Evolutionary conservation across 768 basidiomycete species (phyloP), one percentile per base, ranked within the genome.

Genomic region (Antrodiella citrinella): DNA sequence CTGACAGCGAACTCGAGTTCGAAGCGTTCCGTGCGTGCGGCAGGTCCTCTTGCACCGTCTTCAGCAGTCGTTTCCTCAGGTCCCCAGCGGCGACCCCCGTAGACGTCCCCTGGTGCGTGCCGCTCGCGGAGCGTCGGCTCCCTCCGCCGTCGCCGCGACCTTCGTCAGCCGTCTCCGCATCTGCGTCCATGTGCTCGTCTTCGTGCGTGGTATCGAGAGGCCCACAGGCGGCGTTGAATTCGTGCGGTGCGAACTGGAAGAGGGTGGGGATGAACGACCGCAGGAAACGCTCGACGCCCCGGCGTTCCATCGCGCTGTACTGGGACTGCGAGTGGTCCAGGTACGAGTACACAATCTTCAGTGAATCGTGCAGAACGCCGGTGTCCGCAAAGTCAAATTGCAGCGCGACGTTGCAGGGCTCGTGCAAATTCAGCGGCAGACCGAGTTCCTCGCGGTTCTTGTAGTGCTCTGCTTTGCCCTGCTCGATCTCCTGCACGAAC

Each of bases 271-370:
- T 73, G 64, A 98, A 93, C 9, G 78, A 71, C 26, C 88, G 80
- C 25, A 99, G 72, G 68, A 94, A 94, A 44, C 75, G 75, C 63
- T 97, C 96, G 39, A 97, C 81, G 24, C 78, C 74, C 42, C 87
- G 81, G 42, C 91, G 80, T 69, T 98, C 95, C 47, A 75, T 72
- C 2, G 75, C 67, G 52, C 82, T 86, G 66, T 90, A 90, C 51
- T 80, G 77, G 13, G 76, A 79, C 57, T 83, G 81, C 44, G 86
- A 85, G 62, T 86, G 90, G 59, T 97, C 95, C 57, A 99, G 75
- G 72, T 90, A 97, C 12, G 84, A 82, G 63, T 89, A 86, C 53
- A 94, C 79, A 68, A 99, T 76, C 72, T 92, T 92, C 63, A 95
- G 76, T 22, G 82, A 77, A 66, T 99, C 96, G 55, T 88, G 84